These are phyloP conservation scores for Colletotrichum sp. DNA, from an alignment of 2,329 filamentous ascomycete genomes.

Conservation along the genomic window DNA sequence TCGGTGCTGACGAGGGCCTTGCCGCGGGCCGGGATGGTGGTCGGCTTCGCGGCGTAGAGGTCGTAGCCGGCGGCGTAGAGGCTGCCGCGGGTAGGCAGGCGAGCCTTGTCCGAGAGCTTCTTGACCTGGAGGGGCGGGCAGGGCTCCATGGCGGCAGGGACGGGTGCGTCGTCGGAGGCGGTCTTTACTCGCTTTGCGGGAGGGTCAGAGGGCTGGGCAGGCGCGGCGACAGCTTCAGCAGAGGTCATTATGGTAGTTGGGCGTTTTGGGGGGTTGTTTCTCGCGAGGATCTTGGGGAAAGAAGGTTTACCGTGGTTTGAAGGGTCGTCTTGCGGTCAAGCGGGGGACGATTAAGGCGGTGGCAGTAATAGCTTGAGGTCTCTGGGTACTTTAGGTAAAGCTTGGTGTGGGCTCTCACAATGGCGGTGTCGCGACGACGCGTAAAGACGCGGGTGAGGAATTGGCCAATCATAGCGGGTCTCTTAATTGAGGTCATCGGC, in stretches of 20 bases:
- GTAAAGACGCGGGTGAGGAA: neutral
- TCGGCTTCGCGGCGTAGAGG: constrained; percentile 79
- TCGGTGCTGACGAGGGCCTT: constrained; percentile 90
- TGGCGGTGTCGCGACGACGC: constrained; percentile 17
- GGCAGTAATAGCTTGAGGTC: neutral
- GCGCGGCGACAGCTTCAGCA: constrained; percentile 47
- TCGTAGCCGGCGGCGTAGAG: constrained; percentile 94
- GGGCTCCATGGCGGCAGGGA: constrained; percentile 39
- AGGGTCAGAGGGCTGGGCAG: constrained; percentile 66
- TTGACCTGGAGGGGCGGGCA: constrained; percentile 79
- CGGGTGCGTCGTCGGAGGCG: constrained; percentile 32
- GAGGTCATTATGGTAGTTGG: constrained; percentile 28
- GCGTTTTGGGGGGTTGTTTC: constrained; percentile 26
- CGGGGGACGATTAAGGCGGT: neutral
- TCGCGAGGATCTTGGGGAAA: neutral
- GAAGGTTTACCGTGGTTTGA: neutral
- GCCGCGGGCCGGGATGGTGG: constrained; percentile 78
- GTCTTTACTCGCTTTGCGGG: constrained; percentile 82
- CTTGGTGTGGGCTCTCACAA: neutral
- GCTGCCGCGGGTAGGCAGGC: constrained; percentile 85
- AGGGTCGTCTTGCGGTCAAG: neutral
- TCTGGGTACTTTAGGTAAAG: neutral
- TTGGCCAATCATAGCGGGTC: constrained; percentile 11
- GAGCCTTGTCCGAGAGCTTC: constrained; percentile 81
- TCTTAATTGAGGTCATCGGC: neutral